Base-by-base conservation (phyloP, 768 basidiomycete species). In the Xerocomellus chrysenteron region DNA sequence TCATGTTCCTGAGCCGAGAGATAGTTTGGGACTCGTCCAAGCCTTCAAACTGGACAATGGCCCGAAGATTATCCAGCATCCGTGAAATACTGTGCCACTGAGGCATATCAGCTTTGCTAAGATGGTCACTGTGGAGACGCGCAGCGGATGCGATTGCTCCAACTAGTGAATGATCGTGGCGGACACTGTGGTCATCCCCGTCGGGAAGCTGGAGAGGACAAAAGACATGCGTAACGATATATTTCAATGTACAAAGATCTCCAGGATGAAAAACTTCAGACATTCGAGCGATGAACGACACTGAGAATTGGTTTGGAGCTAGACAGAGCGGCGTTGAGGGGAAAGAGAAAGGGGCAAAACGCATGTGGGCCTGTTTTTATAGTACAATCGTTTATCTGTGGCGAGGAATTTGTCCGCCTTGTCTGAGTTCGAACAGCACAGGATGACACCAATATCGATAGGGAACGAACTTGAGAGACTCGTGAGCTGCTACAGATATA, bases 151-250 rank as follows among this genome's bases (percentile, higher is more conserved):
- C 48, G 1, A 72, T 53, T 2, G 63, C 53, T 13, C 50, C 30
- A 44, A 67, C 65, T 0, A 80, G 62, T 0, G 62, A 60, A 26
- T 59, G 50, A 7, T 78, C 73, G 4, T 68, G 64, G 16, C 50
- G 19, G 47, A 55, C 7, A 10, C 21, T 55, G 14, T 66, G 52
- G 51, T 80, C 78, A n/a, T 75, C 67, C 11, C 66, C 55, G 43
- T 74, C 70, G 0, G 79, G 79, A 5, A 79, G 66, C 41, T 68
- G 68, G 3, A 75, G 73, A 2, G 80, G 80, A 8, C 74, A 57
- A 59, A 81, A 78, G 0, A 80, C 65, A 50, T 81, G 80, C 13
- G 74, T 72, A 14, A 78, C 50, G 35, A 73, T 56, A 58, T 78
- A 81, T 50, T 60, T 49, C 35, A 56, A 28, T 5, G 56, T 36